These are phyloP conservation scores for Kregervanrija pseudodelftensis DNA, from an alignment of 805 yeast genomes.

Conservation along the genomic window DNA sequence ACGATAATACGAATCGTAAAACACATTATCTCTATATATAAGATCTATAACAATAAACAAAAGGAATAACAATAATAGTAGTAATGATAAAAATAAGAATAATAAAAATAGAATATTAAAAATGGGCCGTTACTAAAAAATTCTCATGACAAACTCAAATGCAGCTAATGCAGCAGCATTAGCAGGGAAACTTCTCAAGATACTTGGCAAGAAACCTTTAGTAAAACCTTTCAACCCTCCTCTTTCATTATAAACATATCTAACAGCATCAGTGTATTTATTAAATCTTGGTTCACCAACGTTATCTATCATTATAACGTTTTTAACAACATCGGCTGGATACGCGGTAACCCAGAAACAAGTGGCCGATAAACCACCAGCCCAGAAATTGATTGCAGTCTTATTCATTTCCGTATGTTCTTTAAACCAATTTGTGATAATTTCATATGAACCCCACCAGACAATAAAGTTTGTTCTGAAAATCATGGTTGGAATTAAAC, in stretches of 20 bases:
- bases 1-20: background rate
- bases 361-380: slow-evolving; percentile 82
- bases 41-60: background rate
- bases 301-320: slow-evolving; percentile 74
- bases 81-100: background rate
- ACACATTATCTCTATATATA: background rate
- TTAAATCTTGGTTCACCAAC: slow-evolving; percentile 65
- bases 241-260: slow-evolving; percentile 51
- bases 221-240: slow-evolving; percentile 68
- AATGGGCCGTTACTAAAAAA: slow-evolving; percentile 10
- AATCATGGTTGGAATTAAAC: slow-evolving; percentile 77
- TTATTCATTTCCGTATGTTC: slow-evolving; percentile 57
- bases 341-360: slow-evolving; percentile 87
- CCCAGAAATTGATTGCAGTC: slow-evolving; percentile 79
- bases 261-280: slow-evolving; percentile 66
- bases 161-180: slow-evolving; percentile 91
- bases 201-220: slow-evolving; percentile 74
- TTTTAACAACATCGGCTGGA: slow-evolving; percentile 85
- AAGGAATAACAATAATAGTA: background rate
- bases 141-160: slow-evolving; percentile 75
- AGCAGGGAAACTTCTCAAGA: slow-evolving; percentile 82
- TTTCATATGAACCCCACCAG: slow-evolving; percentile 93
- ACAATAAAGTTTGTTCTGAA: slow-evolving; percentile 81
- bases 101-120: too few species aligned
- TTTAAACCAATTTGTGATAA: slow-evolving; percentile 64